Conservation (phyloP, 352 stramenopile species). For the Synura sp. region DNA sequence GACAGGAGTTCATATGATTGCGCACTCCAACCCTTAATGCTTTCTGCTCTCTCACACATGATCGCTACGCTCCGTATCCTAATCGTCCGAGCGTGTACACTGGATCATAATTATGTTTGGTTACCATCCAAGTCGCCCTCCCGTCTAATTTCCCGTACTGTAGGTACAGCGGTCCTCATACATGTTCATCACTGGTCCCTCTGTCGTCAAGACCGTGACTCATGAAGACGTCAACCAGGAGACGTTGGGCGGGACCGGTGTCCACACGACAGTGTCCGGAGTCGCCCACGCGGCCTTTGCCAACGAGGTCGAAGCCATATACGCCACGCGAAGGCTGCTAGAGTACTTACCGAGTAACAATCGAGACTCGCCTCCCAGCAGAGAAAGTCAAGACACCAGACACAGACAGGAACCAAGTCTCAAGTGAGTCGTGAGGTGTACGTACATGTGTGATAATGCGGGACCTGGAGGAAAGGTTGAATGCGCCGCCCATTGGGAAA, state of each 20-base stretch:
- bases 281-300: conserved; percentile 90
- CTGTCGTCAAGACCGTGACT: conserved; percentile 96
- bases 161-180: conserved; percentile 69
- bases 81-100: too few species aligned
- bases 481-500: too few species aligned
- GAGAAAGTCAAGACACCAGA: conserved; percentile 73
- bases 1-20: too few species aligned
- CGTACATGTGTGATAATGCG: too few species aligned
- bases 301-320: conserved; percentile 91
- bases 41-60: too few species aligned
- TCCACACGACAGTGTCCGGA: conserved; percentile 83
- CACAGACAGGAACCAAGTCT: conserved; percentile 55
- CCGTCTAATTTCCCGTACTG: too few species aligned
- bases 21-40: too few species aligned
- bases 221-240: conserved; percentile 85
- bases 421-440: too few species aligned
- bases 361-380: conserved; percentile 60
- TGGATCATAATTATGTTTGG: too few species aligned
- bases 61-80: too few species aligned
- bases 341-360: conserved; percentile 92
- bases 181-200: conserved; percentile 98
- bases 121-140: too few species aligned
- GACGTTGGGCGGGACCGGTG: conserved; percentile 83
- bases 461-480: too few species aligned
- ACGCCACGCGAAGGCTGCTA: conserved; percentile 85